Conservation (phyloP, 2,329 filamentous ascomycete genomes). For the Coleophoma cylindrospora region DNA sequence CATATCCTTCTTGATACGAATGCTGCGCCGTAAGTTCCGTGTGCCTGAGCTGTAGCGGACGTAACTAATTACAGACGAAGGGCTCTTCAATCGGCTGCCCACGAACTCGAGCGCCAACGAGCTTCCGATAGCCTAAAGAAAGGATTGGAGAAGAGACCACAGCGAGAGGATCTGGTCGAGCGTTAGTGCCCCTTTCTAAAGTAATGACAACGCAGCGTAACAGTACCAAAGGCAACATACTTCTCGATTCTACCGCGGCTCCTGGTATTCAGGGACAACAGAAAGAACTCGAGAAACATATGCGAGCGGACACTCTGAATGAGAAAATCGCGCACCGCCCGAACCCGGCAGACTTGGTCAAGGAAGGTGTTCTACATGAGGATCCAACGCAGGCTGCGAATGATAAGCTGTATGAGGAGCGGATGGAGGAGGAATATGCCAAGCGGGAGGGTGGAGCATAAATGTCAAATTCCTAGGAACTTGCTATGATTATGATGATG, state of each 20-base stretch:
- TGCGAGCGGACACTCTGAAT: constrained; percentile 81
- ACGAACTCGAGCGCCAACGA: constrained; percentile 60
- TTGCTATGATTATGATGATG: neutral
- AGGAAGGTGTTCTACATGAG: constrained; percentile 72
- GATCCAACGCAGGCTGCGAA: constrained; percentile 43
- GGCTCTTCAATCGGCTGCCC: constrained; percentile 55
- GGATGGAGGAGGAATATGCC: constrained; percentile 59
- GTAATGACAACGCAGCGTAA: neutral
- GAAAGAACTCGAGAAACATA: constrained; percentile 80
- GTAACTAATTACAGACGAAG: constrained; percentile 26
- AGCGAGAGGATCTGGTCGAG: constrained; percentile 73
- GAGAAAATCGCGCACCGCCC: constrained; percentile 80
- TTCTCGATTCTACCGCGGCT: constrained; percentile 72
- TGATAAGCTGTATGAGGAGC: constrained; percentile 46
- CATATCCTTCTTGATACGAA: constrained; percentile 65
- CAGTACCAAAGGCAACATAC: constrained; percentile 68
- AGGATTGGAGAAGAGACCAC: constrained; percentile 55
- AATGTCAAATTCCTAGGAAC: constrained; percentile 9
- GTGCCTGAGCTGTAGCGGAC: no score
- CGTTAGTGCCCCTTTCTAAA: constrained; percentile 44
- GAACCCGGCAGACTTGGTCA: constrained; percentile 68
- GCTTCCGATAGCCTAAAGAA: constrained; percentile 60
- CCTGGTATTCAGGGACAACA: constrained; percentile 77
- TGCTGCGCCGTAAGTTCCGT: constrained; percentile 55
- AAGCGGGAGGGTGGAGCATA: constrained; percentile 58